Percentiles rank a stretch among this genome's conserved stretches.
These are phyloP conservation scores for Saccharomyces hybrid DNA, from an alignment of 1,139 yeast genomes.

Conservation along the genomic window DNA sequence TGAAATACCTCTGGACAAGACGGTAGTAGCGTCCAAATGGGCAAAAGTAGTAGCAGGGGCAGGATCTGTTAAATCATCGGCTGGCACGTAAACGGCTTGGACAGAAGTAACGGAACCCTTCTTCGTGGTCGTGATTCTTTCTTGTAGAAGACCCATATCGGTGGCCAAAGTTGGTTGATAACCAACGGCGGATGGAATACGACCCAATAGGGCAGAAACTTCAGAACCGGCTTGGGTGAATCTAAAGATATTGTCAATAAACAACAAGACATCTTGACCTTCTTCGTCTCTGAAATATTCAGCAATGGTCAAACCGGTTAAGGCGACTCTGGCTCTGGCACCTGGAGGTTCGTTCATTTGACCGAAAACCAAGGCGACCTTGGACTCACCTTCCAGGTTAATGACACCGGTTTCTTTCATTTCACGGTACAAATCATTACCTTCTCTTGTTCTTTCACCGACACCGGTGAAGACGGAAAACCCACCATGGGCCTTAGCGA, in stretches of 20 bases:
- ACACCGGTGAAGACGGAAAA: slow-evolving; percentile 99
- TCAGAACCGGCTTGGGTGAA: slow-evolving; percentile 99
- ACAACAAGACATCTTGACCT: slow-evolving; percentile 99
- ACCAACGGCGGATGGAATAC: slow-evolving; percentile 99
- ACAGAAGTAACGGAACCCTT: slow-evolving; percentile 99
- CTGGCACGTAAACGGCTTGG: slow-evolving; percentile 99
- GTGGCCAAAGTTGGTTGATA: slow-evolving; percentile 99
- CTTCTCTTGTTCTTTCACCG: slow-evolving; percentile 99
- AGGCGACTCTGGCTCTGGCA: slow-evolving; percentile 99
- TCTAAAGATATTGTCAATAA: slow-evolving; percentile 99
- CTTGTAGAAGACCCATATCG: slow-evolving; percentile 99
- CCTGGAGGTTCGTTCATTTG: slow-evolving; percentile 99
- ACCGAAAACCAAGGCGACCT: slow-evolving; percentile 99
- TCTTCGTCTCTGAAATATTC: slow-evolving; percentile 99
- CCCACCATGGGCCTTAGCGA: slow-evolving; percentile 99
- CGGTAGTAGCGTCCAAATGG: slow-evolving; percentile 99
- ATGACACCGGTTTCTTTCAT: slow-evolving; percentile 99
- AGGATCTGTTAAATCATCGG: slow-evolving; percentile 99
- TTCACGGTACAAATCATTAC: slow-evolving; percentile 99
- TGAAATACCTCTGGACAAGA: slow-evolving; percentile 98
- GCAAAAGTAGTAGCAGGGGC: slow-evolving; percentile 99
- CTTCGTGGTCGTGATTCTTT: slow-evolving; percentile 98
- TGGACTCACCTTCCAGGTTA: slow-evolving; percentile 98
- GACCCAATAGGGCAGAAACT: slow-evolving; percentile 99
- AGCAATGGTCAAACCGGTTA: slow-evolving; percentile 99